Base-by-base conservation (phyloP, 768 basidiomycete species). In the Mycena olivaceomarginata region DNA sequence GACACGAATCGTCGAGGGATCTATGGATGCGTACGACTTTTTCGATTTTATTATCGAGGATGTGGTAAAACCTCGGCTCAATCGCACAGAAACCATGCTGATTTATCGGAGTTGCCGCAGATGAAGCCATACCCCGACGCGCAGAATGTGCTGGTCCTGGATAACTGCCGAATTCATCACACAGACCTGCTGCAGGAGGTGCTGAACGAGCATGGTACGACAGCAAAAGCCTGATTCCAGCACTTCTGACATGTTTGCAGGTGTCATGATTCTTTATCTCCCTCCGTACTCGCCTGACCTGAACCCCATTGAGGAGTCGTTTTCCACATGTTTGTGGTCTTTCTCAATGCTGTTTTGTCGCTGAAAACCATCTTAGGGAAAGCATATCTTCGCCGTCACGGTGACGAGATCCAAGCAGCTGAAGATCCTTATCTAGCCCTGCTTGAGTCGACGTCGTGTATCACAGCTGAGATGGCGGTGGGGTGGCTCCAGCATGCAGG, bases 401-500 rank as follows among this genome's bases (percentile, higher is more conserved):
- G 81, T 1, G 6, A 46, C 7, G 13, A 2, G 2, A 79, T 82
- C 1, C 69, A 63, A 9, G 51, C 22, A 15, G 72, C 77, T 8
- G 70, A 80, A 8, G 71, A 82, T 31, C 77, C 81, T 1, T 51
- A 59, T 15, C 2, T 18, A 10, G 78, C 73, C 0, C 43, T 81
- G 1, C 25, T 80, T 0, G 80, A 82, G 20, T 70, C 78, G 0
- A 79, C 76, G 64, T 67, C 73, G 1, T 81, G 81, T 67, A 72
- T 83, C n/a, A 82, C 82, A 10, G 64, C 65, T 0, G 77, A 80
- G 18, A 82, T 74, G 74, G 75, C 80, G 0, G 37, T 48, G 0
- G 65, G 68, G 18, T 83, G 82, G 82, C 80, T 83, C 59, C 2
- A 56, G 2, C 82, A 83, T 70, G 77, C 82, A 15, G 80, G 81